Conservation (phyloP, 495 filamentous ascomycete species). For the Hypoxylon crocopeplum region DNA sequence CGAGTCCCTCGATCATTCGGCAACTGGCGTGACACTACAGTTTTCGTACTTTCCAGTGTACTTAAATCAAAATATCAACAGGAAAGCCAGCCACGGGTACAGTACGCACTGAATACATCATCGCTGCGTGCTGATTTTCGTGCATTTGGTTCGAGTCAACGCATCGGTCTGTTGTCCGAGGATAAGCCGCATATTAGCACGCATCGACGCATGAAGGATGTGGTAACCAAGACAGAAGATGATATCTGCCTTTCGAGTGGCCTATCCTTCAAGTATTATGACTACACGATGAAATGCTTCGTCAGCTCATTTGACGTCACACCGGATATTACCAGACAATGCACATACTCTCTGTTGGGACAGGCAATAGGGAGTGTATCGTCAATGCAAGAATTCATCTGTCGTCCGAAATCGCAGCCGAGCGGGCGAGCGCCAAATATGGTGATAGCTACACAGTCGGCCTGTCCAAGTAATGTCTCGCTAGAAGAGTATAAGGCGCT, state of each 20-base stretch:
- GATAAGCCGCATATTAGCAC: conserved; percentile 53
- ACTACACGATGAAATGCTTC: conserved; percentile 38
- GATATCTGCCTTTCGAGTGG: conserved; percentile 57
- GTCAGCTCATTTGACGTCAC: conserved; percentile 23
- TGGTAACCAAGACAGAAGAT: conserved; percentile 34
- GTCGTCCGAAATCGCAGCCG: conserved; percentile 34
- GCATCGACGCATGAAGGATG: conserved; percentile 44
- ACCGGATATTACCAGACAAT: conserved; percentile 28
- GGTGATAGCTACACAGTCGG: conserved; percentile 54
- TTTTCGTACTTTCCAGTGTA: conserved; percentile 50
- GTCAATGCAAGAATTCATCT: conserved; percentile 46
- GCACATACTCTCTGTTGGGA: conserved; percentile 43
- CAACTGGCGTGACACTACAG: conserved; percentile 62
- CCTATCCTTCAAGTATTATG: conserved; percentile 46
- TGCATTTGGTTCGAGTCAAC: neutral
- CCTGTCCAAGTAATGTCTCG: conserved; percentile 50
- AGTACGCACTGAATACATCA: neutral
- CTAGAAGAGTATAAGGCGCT: conserved; percentile 61
- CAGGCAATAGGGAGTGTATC: conserved; percentile 11
- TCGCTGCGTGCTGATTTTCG: conserved; percentile 2
- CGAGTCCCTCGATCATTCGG: conserved; percentile 50
- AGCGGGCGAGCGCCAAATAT: conserved; percentile 49
- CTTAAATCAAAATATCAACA: conserved; percentile 32
- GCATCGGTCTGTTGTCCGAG: conserved; percentile 49
- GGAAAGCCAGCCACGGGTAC: neutral